These are phyloP conservation scores for Apium graveolens DNA, from an alignment of 129 eudicot species.

Conservation along the genomic window DNA sequence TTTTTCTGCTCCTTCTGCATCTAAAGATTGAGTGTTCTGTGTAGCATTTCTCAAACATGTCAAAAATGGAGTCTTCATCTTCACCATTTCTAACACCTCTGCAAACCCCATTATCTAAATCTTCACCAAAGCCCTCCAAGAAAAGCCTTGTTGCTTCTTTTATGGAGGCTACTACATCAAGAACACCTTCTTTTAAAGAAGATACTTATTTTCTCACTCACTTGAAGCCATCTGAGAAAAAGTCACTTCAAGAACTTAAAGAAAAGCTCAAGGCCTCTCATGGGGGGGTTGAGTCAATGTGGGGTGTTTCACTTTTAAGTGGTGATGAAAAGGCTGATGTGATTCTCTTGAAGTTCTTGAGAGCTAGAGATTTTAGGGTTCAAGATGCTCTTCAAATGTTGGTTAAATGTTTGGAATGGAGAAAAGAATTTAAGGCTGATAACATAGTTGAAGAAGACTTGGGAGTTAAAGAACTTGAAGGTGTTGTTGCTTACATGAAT, in stretches of 20 bases:
- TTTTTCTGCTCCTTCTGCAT: not conserved
- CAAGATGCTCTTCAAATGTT: slow-evolving; percentile 68
- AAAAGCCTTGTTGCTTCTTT: slow-evolving; percentile 46
- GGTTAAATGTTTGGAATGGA: slow-evolving; percentile 49
- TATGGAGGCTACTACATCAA: slow-evolving; percentile 46
- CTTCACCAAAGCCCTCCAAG: slow-evolving; percentile 31
- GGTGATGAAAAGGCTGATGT: slow-evolving; percentile 58
- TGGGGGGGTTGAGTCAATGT: slow-evolving; percentile 39
- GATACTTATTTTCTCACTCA: slow-evolving; percentile 79
- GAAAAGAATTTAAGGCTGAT: slow-evolving; percentile 83
- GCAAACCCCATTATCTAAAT: slow-evolving; percentile 9
- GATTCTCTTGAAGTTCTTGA: slow-evolving; percentile 65
- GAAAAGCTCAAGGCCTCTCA: slow-evolving; percentile 33
- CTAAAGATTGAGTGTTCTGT: not conserved
- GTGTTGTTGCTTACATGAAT: slow-evolving; percentile 86
- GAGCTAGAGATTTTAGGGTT: slow-evolving; percentile 79
- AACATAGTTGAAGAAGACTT: slow-evolving; percentile 63
- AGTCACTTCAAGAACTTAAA: slow-evolving; percentile 61
- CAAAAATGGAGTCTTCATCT: slow-evolving; percentile 32
- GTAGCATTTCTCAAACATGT: not conserved
- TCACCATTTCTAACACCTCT: slow-evolving; percentile 9
- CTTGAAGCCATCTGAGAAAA: slow-evolving; percentile 59
- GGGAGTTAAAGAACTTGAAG: slow-evolving; percentile 82
- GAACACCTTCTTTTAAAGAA: slow-evolving; percentile 74
- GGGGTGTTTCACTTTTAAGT: slow-evolving; percentile 61